Conservation (phyloP, 345 rosid genomes). For the Gossypium rotundifolium region DNA sequence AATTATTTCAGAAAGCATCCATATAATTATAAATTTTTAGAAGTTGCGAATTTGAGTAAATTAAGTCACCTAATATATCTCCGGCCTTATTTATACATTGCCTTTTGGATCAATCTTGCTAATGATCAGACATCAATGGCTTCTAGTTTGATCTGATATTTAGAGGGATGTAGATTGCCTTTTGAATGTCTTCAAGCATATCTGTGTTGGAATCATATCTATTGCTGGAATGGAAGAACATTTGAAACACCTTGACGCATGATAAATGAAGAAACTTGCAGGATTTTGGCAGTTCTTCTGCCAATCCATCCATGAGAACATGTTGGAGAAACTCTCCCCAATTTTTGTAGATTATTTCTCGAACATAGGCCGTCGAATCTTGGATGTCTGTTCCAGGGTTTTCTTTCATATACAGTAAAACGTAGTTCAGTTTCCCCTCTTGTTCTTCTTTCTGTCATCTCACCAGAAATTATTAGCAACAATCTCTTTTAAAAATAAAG, state of each 20-base stretch:
- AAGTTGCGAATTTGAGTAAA: no score
- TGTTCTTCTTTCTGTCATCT: constrained; percentile 29
- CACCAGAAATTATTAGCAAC: background rate
- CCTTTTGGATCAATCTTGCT: no score
- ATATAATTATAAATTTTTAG: no score
- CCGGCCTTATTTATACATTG: no score
- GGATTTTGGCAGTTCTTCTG: constrained; percentile 20
- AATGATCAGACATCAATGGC: no score
- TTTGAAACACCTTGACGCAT: constrained; percentile 30
- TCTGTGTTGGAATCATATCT: constrained; percentile 28
- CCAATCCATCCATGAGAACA: constrained; percentile 21
- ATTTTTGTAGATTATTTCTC: constrained; percentile 13
- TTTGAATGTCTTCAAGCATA: constrained; percentile 29
- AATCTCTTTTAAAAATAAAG: background rate
- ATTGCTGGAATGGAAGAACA: constrained; percentile 39
- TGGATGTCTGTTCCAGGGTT: constrained; percentile 27
- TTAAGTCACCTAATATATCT: no score
- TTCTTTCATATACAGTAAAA: constrained; percentile 23
- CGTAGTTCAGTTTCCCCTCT: constrained; percentile 35
- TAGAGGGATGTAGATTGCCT: constrained; percentile 31
- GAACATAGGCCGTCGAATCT: constrained; percentile 22
- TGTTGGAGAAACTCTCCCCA: constrained; percentile 29
- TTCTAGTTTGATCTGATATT: background rate
- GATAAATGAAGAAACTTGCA: constrained; percentile 31
- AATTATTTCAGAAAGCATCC: no score